A percentile compares a stretch with the other conserved stretches of the same genome.
Conservation (phyloP, 805 yeast genomes). For the Millerozyma miso region DNA sequence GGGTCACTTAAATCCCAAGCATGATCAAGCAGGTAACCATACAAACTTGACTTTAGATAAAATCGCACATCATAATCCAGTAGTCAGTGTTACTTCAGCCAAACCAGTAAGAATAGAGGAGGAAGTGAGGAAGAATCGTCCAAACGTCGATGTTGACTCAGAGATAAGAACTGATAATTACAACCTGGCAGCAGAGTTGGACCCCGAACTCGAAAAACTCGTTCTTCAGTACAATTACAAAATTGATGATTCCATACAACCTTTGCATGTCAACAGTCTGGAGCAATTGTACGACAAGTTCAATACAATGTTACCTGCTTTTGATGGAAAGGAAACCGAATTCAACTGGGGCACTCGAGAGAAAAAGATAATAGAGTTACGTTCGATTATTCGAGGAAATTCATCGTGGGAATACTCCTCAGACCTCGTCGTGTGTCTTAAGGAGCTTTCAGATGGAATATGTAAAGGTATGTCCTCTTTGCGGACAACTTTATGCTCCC, state of each 20-base stretch:
- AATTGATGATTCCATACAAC: constrained; percentile 34
- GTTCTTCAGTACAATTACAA: constrained; percentile 24
- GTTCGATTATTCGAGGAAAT: constrained; percentile 62
- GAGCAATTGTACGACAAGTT: constrained; percentile 16
- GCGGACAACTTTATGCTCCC: constrained; percentile 75
- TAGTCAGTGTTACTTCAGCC: background rate
- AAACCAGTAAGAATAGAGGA: background rate
- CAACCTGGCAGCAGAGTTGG: background rate
- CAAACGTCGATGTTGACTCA: background rate
- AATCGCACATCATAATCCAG: background rate
- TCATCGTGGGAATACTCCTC: constrained; percentile 35
- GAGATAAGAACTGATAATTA: background rate
- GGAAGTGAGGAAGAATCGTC: background rate
- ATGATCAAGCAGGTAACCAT: background rate
- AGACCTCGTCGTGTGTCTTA: constrained; percentile 28
- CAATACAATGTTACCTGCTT: constrained; percentile 26
- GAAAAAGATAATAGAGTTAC: constrained; percentile 48
- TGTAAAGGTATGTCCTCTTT: constrained; percentile 65
- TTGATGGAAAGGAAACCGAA: constrained; percentile 80
- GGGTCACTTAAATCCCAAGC: background rate
- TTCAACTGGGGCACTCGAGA: constrained; percentile 81
- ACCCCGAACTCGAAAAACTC: constrained; percentile 10
- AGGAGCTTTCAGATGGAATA: constrained; percentile 47
- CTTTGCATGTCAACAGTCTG: constrained; percentile 24
- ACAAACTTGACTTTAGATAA: background rate